A percentile compares a stretch with the other conserved stretches of the same genome.
phyloP scores from a whole-genome alignment of 345 rosid genomes.

The Melaleuca quinquenervia region DNA sequence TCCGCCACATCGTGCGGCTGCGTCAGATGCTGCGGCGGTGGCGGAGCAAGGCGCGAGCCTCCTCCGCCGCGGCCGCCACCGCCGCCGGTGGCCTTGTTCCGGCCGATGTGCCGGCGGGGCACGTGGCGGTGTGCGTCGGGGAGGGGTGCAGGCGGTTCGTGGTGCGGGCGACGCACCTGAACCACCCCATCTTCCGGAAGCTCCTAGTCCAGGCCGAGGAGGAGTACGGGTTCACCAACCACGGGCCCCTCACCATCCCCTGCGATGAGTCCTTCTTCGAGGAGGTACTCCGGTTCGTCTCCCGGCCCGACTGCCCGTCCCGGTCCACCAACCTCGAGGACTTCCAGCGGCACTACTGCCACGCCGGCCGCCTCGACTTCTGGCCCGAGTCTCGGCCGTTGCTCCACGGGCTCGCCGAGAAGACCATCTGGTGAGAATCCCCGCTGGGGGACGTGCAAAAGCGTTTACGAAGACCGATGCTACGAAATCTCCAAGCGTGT shows the following conservation, averaged over 20 bases:
- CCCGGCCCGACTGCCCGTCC: conserved; percentile 43
- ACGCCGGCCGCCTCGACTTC: conserved; percentile 38
- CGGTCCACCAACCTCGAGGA: conserved; percentile 46
- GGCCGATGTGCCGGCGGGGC: conserved; percentile 91
- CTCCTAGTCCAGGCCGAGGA: conserved; percentile 72
- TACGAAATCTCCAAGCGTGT: not conserved
- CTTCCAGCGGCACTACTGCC: conserved; percentile 42
- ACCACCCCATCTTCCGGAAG: conserved; percentile 71
- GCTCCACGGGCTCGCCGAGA: conserved; percentile 44
- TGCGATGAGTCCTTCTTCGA: conserved; percentile 86
- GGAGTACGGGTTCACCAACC: conserved; percentile 73
- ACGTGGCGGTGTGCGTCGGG: conserved; percentile 84
- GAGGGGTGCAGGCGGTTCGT: conserved; percentile 55
- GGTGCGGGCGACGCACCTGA: conserved; percentile 78
- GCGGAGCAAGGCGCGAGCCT: conserved; percentile 77
- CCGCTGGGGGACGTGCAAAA: not conserved
- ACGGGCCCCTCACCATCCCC: conserved; percentile 79
- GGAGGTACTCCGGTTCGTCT: conserved; percentile 59
- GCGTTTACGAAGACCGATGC: not conserved
- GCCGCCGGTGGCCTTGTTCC: conserved; percentile 17
- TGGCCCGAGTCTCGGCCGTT: conserved; percentile 77
- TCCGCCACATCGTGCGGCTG: conserved; percentile 87
- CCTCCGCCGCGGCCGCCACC: conserved; percentile 8
- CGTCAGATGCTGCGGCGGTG: conserved; percentile 79
- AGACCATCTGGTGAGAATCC: conserved; percentile 29